Conservation (phyloP, 148 eudicot genomes). For the Arctostaphylos glauca region DNA sequence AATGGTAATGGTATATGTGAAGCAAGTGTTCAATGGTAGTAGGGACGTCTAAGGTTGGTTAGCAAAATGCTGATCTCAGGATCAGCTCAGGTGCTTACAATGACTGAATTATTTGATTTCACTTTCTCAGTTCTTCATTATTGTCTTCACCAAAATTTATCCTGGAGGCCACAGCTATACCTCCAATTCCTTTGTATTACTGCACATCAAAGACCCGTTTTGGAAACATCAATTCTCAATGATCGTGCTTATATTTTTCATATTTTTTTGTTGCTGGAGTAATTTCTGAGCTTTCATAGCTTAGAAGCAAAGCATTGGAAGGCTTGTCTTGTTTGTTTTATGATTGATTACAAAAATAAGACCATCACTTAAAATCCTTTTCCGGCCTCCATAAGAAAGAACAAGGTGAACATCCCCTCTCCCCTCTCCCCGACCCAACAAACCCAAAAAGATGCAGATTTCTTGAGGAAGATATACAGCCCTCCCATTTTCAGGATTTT, state of each 20-base stretch:
- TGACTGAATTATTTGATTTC: background rate
- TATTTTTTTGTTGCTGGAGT: background rate
- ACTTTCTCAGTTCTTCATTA: conserved; percentile 5
- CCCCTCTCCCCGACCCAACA: background rate
- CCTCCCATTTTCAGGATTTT: background rate
- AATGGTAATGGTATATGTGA: background rate
- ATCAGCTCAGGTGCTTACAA: background rate
- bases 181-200: background rate
- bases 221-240: background rate
- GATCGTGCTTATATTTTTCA: no score
- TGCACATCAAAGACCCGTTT: background rate
- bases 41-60: background rate
- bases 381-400: background rate
- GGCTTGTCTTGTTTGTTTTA: background rate
- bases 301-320: background rate
- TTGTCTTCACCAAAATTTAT: background rate
- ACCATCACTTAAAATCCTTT: background rate
- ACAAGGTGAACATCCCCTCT: background rate
- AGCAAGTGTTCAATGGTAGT: background rate
- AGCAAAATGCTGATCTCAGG: background rate
- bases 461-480: background rate
- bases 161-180: background rate
- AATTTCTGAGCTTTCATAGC: background rate
- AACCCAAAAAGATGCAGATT: background rate
- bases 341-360: background rate